phyloP scores from a whole-genome alignment of 2,329 filamentous ascomycete species.

The Amylocarpus encephaloides region DNA sequence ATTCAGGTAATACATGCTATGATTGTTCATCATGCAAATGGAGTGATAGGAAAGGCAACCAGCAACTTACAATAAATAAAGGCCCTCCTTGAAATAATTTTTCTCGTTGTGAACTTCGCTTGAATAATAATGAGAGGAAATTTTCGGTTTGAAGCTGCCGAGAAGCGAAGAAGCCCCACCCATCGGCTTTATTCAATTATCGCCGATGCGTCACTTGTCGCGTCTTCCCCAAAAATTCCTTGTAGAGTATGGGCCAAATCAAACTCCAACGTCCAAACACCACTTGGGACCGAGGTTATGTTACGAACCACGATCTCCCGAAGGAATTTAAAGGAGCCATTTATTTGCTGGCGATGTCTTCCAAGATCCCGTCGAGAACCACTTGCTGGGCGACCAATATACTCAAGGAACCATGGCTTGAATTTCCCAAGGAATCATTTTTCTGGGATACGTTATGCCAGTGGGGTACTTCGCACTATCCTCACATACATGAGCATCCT shows the following conservation, averaged over 20 bases:
- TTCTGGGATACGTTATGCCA: too few species aligned
- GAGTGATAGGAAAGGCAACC: neutral
- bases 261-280: neutral
- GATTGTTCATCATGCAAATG: constrained; percentile 31
- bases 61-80: too few species aligned
- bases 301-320: constrained; percentile 14
- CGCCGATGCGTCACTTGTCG: neutral
- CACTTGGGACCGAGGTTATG: constrained; percentile 14
- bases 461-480: too few species aligned
- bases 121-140: neutral
- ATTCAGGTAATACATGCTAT: constrained; percentile 40
- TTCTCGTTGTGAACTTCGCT: too few species aligned
- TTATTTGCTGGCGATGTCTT: constrained; percentile 26
- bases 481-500: too few species aligned
- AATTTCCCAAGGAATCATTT: too few species aligned
- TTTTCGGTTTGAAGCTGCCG: neutral
- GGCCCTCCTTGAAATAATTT: too few species aligned
- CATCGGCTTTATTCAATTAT: too few species aligned
- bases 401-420: neutral
- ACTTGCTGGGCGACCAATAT: neutral
- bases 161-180: neutral
- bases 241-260: too few species aligned
- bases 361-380: constrained; percentile 12
- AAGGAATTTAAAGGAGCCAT: constrained; percentile 10
- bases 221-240: neutral